A percentile compares a stretch with the other conserved stretches of the same genome.
phyloP scores from a whole-genome alignment of 306 rosid genomes.

The Vigna trinervia region DNA sequence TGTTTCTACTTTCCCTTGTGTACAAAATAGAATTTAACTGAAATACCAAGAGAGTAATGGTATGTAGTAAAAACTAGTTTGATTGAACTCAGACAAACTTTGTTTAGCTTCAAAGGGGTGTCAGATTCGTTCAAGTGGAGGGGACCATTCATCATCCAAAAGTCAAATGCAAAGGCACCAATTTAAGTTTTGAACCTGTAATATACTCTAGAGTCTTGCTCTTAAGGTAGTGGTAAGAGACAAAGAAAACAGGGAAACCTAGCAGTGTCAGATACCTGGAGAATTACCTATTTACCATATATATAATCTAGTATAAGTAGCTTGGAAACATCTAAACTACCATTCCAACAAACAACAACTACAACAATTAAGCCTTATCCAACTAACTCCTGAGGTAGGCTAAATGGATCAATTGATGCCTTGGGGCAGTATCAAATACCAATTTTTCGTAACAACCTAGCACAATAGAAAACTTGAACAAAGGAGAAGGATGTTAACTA shows the following conservation, averaged over 20 bases:
- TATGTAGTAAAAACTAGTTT: background rate
- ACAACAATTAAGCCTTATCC: constrained; percentile 13
- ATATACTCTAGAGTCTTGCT: too few species aligned
- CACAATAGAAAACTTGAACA: background rate
- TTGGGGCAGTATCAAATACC: background rate
- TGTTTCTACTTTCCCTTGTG: background rate
- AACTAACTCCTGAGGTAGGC: background rate
- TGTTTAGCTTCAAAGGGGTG: constrained; percentile 3
- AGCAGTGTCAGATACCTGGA: background rate
- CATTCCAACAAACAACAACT: background rate
- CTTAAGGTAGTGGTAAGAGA: background rate
- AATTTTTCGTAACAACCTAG: background rate
- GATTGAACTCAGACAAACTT: background rate
- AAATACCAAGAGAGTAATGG: too few species aligned
- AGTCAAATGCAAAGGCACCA: constrained; percentile 21
- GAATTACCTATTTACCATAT: background rate
- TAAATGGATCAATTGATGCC: background rate
- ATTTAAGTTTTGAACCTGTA: background rate
- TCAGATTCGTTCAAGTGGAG: background rate
- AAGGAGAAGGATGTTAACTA: background rate
- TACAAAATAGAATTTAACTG: constrained; percentile 27
- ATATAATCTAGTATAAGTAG: background rate
- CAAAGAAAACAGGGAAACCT: background rate
- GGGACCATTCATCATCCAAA: constrained; percentile 23
- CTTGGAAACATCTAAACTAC: constrained; percentile 7